These are phyloP conservation scores for Trypanosoma theileri DNA, from an alignment of 208 protist species.

Conservation along the genomic window DNA sequence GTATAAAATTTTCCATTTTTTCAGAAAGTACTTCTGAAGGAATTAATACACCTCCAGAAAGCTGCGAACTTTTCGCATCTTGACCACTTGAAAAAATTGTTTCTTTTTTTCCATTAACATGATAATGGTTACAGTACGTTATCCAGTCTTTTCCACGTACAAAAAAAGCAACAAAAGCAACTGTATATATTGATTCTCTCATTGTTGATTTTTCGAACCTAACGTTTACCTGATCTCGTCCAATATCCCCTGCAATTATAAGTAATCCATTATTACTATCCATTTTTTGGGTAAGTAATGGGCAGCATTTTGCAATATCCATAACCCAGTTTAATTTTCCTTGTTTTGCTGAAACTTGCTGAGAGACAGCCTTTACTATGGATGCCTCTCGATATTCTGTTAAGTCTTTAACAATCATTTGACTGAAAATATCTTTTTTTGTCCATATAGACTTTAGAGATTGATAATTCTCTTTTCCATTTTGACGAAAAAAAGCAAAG, in stretches of 20 bases:
- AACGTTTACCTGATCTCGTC: slow-evolving; percentile 20
- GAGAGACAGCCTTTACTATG: slow-evolving; percentile 51
- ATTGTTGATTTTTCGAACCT: slow-evolving; percentile 5
- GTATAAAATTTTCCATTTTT: slow-evolving; percentile 42
- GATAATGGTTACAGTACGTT: slow-evolving; percentile 57
- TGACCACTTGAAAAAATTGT: neutral
- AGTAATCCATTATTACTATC: slow-evolving; percentile 24
- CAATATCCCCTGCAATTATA: slow-evolving; percentile 45
- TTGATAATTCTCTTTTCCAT: slow-evolving; percentile 34
- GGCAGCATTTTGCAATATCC: slow-evolving; percentile 30
- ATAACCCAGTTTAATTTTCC: slow-evolving; percentile 48
- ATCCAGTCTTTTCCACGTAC: slow-evolving; percentile 37
- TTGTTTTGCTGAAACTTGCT: slow-evolving; percentile 57
- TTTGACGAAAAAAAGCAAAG: slow-evolving; percentile 34
- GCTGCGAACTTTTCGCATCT: slow-evolving; percentile 12
- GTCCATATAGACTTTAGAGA: slow-evolving; percentile 35
- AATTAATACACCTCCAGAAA: slow-evolving; percentile 16
- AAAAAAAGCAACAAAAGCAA: slow-evolving; percentile 55
- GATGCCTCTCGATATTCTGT: slow-evolving; percentile 7
- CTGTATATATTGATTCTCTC: slow-evolving; percentile 30
- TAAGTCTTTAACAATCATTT: slow-evolving; percentile 44
- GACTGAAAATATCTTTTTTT: slow-evolving; percentile 31
- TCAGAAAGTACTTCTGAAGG: slow-evolving; percentile 47
- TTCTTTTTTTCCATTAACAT: slow-evolving; percentile 35
- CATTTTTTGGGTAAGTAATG: slow-evolving; percentile 10